Conservation (phyloP, 352 stramenopile species). For the Peronosclerospora sorghi region DNA sequence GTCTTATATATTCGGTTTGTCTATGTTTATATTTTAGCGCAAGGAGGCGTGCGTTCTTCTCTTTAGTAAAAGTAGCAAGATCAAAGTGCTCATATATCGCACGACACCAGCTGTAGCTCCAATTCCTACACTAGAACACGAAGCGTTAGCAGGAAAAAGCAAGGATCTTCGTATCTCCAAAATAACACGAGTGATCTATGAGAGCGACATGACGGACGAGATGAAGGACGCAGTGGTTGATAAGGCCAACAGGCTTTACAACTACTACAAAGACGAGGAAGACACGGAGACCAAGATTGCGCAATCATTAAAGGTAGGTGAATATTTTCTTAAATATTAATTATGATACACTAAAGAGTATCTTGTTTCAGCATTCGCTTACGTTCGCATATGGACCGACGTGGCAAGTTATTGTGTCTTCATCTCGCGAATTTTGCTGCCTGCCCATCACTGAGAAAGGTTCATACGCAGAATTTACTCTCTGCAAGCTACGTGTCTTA, state of each 20-base stretch:
- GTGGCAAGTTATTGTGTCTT: conserved; percentile 58
- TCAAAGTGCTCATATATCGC: conserved; percentile 68
- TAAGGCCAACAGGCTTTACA: conserved; percentile 30
- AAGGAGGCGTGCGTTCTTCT: conserved; percentile 59
- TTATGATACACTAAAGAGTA: neutral
- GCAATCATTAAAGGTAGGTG: conserved; percentile 35
- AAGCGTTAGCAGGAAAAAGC: conserved; percentile 9
- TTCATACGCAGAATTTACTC: conserved; percentile 37
- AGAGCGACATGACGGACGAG: conserved; percentile 43
- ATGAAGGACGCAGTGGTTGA: conserved; percentile 29
- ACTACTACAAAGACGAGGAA: conserved; percentile 21
- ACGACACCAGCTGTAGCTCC: conserved; percentile 32
- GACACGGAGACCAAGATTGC: conserved; percentile 40
- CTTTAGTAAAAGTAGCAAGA: conserved; percentile 41
- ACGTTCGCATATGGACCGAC: conserved; percentile 53
- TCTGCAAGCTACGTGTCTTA: conserved; percentile 47
- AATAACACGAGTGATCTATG: conserved; percentile 39
- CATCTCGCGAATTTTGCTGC: conserved; percentile 42
- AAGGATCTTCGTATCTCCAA: conserved; percentile 8
- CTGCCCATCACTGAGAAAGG: conserved; percentile 33
- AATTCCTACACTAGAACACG: conserved; percentile 24
- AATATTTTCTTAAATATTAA: neutral
- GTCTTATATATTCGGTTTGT: neutral
- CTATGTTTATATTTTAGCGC: conserved; percentile 23
- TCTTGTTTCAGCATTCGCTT: conserved; percentile 30